Conservation (phyloP, 352 stramenopile species). For the Lagenidium giganteum region DNA sequence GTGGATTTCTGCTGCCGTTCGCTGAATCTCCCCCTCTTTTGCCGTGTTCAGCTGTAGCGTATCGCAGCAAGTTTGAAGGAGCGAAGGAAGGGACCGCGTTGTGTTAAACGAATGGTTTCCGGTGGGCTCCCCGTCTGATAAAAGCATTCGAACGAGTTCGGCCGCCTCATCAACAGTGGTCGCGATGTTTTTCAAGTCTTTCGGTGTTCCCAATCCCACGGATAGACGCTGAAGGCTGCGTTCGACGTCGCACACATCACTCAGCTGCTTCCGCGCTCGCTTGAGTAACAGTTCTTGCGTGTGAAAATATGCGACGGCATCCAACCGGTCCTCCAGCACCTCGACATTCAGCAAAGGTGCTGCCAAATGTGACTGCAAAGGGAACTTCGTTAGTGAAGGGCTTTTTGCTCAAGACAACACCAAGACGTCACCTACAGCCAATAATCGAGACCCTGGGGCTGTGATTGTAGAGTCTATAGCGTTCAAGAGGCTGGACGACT, state of each 20-base stretch:
- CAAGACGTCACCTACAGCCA: conserved; percentile 34
- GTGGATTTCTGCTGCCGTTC: conserved; percentile 35
- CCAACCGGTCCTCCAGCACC: conserved; percentile 35
- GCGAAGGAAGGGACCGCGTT: conserved; percentile 13
- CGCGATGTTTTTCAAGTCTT: conserved; percentile 66
- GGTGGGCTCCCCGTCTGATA: conserved; percentile 18
- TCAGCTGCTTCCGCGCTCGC: conserved; percentile 41
- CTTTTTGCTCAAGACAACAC: not conserved
- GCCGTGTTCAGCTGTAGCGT: conserved; percentile 11
- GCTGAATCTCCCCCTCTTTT: conserved; percentile 11
- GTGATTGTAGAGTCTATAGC: conserved; percentile 63
- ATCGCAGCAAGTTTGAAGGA: conserved; percentile 22
- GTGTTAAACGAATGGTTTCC: conserved; percentile 1
- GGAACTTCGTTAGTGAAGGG: not conserved
- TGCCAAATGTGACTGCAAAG: conserved; percentile 45
- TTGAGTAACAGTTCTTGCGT: conserved; percentile 41
- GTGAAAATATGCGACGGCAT: conserved; percentile 52
- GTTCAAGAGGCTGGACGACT: conserved; percentile 53
- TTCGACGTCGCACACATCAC: conserved; percentile 66
- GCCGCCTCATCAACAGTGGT: conserved; percentile 47
- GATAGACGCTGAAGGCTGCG: conserved; percentile 64
- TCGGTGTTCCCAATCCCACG: conserved; percentile 49
- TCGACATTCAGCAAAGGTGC: conserved; percentile 58
- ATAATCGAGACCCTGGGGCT: conserved; percentile 51
- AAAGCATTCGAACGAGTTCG: conserved; percentile 25